Percentiles rank a stretch among this genome's conserved stretches.
These are phyloP conservation scores for Beauveria pseudobassiana DNA, from an alignment of 2,329 filamentous ascomycete genomes.

Conservation along the genomic window DNA sequence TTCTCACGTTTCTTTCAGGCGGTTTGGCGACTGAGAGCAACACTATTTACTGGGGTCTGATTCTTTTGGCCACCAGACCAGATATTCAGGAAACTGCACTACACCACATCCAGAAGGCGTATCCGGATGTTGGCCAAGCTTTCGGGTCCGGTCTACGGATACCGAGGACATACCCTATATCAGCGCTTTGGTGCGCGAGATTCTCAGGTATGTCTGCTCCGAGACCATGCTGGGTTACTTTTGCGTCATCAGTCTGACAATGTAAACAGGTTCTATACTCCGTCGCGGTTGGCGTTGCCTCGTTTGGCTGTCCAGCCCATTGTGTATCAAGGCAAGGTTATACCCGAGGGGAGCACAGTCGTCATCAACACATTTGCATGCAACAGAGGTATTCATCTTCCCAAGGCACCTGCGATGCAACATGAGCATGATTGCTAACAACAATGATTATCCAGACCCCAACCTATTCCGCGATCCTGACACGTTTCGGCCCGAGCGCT, in stretches of 20 bases:
- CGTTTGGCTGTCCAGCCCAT: background rate
- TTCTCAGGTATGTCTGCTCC: background rate
- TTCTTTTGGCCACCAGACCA: background rate
- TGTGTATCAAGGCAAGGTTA: background rate
- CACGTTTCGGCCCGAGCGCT: conserved; percentile 3
- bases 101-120: background rate
- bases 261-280: background rate
- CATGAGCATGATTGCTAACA: background rate
- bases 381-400: background rate
- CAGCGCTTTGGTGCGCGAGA: conserved; percentile 1
- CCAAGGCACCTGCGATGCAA: background rate
- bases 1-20: conserved; percentile 1
- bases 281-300: background rate
- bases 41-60: background rate
- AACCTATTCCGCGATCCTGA: background rate
- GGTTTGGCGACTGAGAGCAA: conserved; percentile 3
- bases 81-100: background rate
- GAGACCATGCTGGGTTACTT: background rate
- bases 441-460: background rate
- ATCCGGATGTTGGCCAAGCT: background rate
- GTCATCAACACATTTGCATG: conserved; percentile 5
- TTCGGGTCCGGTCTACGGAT: background rate
- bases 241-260: background rate
- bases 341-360: background rate
- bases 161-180: conserved; percentile 1